Conservation (phyloP, 176 grass and related monocot genomes). For the Carex parvula region DNA sequence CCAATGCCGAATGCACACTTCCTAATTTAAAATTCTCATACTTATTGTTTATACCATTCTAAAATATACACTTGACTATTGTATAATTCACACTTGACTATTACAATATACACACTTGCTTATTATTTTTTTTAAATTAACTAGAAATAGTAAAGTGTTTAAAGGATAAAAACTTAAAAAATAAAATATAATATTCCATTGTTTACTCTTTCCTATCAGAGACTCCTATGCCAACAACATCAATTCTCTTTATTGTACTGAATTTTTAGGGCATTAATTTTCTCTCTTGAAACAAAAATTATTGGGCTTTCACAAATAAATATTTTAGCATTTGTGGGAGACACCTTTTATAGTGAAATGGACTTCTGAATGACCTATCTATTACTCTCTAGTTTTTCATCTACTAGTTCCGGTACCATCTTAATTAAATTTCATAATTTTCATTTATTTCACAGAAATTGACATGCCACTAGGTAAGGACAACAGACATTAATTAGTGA, state of each 20-base stretch:
- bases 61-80: too few relatives aligned
- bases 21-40: too few relatives aligned
- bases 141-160: too few relatives aligned
- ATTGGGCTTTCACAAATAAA: not conserved
- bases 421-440: not conserved
- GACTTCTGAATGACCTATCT: not conserved
- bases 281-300: not conserved
- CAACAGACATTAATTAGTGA: not conserved
- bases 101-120: too few relatives aligned
- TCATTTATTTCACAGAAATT: not conserved
- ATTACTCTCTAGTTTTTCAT: not conserved
- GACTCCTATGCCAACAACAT: too few relatives aligned
- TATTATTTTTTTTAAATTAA: too few relatives aligned
- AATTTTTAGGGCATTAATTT: not conserved
- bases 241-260: not conserved
- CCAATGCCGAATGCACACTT: too few relatives aligned
- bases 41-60: too few relatives aligned
- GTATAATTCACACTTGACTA: too few relatives aligned
- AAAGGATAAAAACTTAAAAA: too few relatives aligned
- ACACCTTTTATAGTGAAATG: not conserved
- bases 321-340: not conserved
- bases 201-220: too few relatives aligned
- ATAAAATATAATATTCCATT: too few relatives aligned
- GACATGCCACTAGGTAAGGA: not conserved
- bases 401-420: not conserved